Evolutionary conservation across 306 rosid genomes (phyloP).

Genomic region (Vicia villosa): DNA sequence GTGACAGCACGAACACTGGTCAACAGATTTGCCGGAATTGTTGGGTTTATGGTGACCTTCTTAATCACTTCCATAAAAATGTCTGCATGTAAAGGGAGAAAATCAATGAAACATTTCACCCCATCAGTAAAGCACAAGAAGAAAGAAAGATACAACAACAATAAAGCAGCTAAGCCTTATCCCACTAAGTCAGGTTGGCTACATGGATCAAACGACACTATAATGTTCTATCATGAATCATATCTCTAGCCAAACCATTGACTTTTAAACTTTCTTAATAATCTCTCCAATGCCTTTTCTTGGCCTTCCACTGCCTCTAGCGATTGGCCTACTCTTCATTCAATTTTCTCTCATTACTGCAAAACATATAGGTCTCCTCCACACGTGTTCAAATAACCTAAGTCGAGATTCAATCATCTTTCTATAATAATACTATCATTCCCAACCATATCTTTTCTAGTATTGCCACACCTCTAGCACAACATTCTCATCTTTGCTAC

Average conservation of each 20-base stretch:
- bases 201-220: not conserved
- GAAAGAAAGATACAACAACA: conserved; percentile 12
- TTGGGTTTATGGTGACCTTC: conserved; percentile 56
- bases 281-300: not conserved
- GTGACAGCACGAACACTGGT: conserved; percentile 78
- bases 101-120: conserved; percentile 31
- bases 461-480: not conserved
- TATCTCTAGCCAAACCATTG: not conserved
- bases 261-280: not conserved
- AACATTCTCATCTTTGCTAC: not conserved
- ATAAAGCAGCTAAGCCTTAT: not conserved
- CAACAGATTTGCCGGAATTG: conserved; percentile 78
- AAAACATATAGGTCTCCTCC: not conserved
- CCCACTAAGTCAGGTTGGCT: not conserved
- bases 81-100: conserved; percentile 51
- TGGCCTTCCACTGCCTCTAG: not conserved
- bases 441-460: not conserved
- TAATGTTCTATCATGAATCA: not conserved
- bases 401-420: not conserved
- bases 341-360: not conserved
- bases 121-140: conserved; percentile 8
- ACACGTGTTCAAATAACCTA: not conserved
- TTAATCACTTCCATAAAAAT: conserved; percentile 57
- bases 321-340: not conserved
- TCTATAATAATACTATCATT: not conserved